A percentile compares a stretch with the other conserved stretches of the same genome.
phyloP scores from a whole-genome alignment of 108 stramenopile genomes.

The Thalassiosira profunda region DNA sequence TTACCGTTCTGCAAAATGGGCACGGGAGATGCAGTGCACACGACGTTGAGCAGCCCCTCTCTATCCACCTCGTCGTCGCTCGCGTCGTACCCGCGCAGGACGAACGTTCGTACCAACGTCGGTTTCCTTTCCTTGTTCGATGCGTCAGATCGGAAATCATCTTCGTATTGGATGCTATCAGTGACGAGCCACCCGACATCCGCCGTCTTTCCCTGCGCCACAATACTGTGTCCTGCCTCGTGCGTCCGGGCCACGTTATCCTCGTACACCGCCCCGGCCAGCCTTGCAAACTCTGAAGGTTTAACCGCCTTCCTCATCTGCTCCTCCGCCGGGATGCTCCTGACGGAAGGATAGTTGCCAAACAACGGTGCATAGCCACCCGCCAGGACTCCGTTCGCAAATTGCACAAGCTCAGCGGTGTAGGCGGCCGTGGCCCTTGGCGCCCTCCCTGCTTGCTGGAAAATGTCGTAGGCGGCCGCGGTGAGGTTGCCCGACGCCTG shows the following conservation, averaged over 20 bases:
- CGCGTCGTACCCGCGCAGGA: constrained; percentile 90
- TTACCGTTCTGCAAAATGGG: constrained; percentile 23
- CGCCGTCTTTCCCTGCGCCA: constrained; percentile 73
- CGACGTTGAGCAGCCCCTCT: constrained; percentile 60
- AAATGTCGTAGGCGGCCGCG: constrained; percentile 50
- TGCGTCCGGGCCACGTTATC: constrained; percentile 44
- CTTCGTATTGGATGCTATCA: constrained; percentile 56
- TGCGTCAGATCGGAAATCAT: constrained; percentile 20
- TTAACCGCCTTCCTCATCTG: constrained; percentile 32
- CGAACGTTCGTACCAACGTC: constrained; percentile 67
- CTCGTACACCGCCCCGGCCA: constrained; percentile 83
- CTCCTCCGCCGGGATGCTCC: constrained; percentile 10
- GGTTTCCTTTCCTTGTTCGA: constrained; percentile 14
- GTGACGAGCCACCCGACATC: constrained; percentile 87
- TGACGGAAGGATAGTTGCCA: constrained; percentile 29
- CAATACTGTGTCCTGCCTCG: constrained; percentile 59
- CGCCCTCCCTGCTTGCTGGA: constrained; percentile 59
- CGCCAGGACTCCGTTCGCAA: constrained; percentile 64
- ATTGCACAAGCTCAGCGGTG: constrained; percentile 58
- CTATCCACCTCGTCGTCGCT: constrained; percentile 84
- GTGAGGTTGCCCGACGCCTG: constrained; percentile 48
- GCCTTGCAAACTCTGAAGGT: constrained; percentile 61
- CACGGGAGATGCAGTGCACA: constrained; percentile 66
- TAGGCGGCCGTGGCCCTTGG: constrained; percentile 69
- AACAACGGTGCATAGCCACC: constrained; percentile 53